Evolutionary conservation across 345 rosid species (phyloP), one percentile per base, ranked within the genome.

Genomic region (Salix exigua): DNA sequence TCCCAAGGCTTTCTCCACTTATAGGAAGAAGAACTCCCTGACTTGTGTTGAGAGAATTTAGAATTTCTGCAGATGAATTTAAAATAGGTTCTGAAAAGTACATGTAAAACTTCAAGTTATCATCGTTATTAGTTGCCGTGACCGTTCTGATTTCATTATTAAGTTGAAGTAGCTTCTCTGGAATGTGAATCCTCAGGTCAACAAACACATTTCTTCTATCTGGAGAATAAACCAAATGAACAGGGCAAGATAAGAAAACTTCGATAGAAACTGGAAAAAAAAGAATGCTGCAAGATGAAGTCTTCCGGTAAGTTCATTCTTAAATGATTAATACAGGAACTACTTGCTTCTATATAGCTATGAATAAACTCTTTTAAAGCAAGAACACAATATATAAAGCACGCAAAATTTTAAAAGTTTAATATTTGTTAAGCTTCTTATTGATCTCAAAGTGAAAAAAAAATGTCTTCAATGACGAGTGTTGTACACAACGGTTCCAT

Each of bases 41-140:
- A 78, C 82, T 95, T 80, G 75, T 44, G 60, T 81, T 84, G 25
- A 95, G 78, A 75, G 85, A 84, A 71, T 76, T 83, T 64, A 86
- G 85, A 82, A 95, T 80, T 71, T 95, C 88, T 4, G 81, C 66
- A 8, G 97, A 87, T 63, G 97, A 87, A 77, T 93, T 95, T 50
- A 88, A 81, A 80, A 95, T 73, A n/a, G 97, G 91, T 78, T 82
- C 77, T 5, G 99, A 90, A 83, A 95, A 95, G 86, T 93, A 91
- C 79, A 95, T 77, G 75, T 82, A 91, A 80, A 89, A 84, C 85
- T 89, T 91, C 46, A 95, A 78, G 72, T 91, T 85, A 68, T 83
- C 73, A 65, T 82, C 38, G 50, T 86, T 75, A 80, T 89, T 93
- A 62, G 97, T 95, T 85, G 97, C 97, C 85, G 87, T 92, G 70